Conservation (phyloP, 2,329 filamentous ascomycete species). For the Volutella citrinella region DNA sequence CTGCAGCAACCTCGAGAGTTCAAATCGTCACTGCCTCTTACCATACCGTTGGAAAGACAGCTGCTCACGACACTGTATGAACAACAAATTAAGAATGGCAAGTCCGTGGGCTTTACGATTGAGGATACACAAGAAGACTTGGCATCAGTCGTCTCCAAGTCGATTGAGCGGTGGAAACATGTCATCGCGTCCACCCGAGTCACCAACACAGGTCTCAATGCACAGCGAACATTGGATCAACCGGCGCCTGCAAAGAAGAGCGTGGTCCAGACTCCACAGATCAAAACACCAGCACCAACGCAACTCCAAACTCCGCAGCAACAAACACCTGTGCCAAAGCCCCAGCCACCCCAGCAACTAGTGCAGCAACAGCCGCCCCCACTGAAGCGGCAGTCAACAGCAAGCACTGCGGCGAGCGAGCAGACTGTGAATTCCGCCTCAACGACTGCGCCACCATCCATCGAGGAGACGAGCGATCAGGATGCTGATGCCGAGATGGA, state of each 20-base stretch:
- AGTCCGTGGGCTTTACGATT: conserved; percentile 43
- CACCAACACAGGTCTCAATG: conserved; percentile 42
- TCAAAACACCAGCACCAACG: conserved; percentile 16
- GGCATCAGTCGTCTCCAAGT: conserved; percentile 47
- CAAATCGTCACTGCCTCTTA: conserved; percentile 49
- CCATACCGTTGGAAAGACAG: conserved; percentile 49
- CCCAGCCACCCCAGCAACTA: conserved; percentile 16
- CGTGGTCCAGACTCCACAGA: conserved; percentile 15
- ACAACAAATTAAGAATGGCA: conserved; percentile 37
- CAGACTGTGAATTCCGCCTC: conserved; percentile 29
- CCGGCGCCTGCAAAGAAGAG: conserved; percentile 21
- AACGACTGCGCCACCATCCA: conserved; percentile 36
- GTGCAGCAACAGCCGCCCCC: conserved; percentile 16
- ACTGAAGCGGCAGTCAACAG: conserved; percentile 29
- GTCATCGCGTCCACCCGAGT: conserved; percentile 53
- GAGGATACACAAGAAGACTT: conserved; percentile 53
- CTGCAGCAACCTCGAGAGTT: conserved; percentile 60
- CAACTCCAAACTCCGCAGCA: conserved; percentile 13
- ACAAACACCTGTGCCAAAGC: conserved; percentile 7
- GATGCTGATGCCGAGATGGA: conserved; percentile 53
- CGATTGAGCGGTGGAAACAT: conserved; percentile 60
- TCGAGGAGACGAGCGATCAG: conserved; percentile 46
- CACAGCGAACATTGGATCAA: conserved; percentile 48
- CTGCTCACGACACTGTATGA: conserved; percentile 47
- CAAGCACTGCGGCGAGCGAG: conserved; percentile 35